Evolutionary conservation across 1,284 basidiomycete genomes (phyloP).

Genomic region (Rhodotorula mucilaginosa): DNA sequence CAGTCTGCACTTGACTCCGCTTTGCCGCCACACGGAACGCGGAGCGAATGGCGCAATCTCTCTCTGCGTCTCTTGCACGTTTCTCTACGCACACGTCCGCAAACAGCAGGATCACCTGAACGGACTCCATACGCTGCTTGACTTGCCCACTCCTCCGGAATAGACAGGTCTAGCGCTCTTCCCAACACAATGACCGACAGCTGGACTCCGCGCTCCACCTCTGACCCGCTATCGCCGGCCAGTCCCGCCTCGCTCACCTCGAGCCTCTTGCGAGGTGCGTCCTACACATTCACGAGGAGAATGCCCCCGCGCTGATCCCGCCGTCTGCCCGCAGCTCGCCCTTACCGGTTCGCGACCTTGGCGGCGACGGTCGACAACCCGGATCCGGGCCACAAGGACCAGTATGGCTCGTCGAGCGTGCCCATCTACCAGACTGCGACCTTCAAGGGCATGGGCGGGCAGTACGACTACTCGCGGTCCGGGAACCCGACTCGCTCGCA

Average conservation of each 20-base stretch:
- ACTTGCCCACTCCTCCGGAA: not conserved
- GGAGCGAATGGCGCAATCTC: no score
- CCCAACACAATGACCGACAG: conserved; percentile 5
- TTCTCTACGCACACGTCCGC: no score
- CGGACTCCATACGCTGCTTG: not conserved
- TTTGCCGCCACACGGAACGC: no score
- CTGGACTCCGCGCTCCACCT: conserved; percentile 13
- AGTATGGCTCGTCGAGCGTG: conserved; percentile 87
- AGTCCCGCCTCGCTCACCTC: conserved; percentile 22
- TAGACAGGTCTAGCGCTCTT: not conserved
- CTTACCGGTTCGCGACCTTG: conserved; percentile 49
- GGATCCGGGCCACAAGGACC: conserved; percentile 78
- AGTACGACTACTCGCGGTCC: conserved; percentile 83
- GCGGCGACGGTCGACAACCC: conserved; percentile 84
- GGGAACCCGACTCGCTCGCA: conserved; percentile 96
- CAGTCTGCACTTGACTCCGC: no score
- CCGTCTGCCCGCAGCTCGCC: conserved; percentile 18
- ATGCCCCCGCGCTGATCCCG: no score
- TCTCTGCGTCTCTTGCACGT: no score
- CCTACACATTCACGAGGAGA: no score
- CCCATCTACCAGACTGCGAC: conserved; percentile 98
- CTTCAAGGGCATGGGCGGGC: conserved; percentile 89
- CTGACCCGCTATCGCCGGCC: conserved; percentile 1
- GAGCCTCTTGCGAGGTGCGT: conserved; percentile 20
- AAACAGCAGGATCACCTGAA: no score